A percentile compares a stretch with the other conserved stretches of the same genome.
phyloP scores from a whole-genome alignment of 495 filamentous ascomycete genomes.

The Xylaria bambusicola region DNA sequence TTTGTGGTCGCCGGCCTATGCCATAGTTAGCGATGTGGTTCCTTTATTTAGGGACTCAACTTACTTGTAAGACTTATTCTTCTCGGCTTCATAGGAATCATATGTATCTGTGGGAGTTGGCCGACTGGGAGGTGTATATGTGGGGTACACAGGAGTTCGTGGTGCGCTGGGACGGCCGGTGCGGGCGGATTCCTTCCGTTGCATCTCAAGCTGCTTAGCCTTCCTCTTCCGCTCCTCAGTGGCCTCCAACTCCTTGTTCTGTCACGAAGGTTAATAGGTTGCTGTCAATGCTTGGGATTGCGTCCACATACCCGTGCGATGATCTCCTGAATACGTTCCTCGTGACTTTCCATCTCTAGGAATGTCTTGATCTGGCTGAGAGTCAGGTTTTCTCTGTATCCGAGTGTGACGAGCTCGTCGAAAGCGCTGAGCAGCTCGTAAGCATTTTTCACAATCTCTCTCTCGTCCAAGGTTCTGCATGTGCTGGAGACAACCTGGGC shows the following conservation, averaged over 20 bases:
- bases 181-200: constrained; percentile 84
- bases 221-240: constrained; percentile 97
- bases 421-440: constrained; percentile 95
- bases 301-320: constrained; percentile 73
- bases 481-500: constrained; percentile 95
- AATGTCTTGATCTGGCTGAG: constrained; percentile 97
- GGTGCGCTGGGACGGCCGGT: constrained; percentile 56
- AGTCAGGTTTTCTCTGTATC: constrained; percentile 93
- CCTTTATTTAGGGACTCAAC: constrained; percentile 22
- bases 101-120: constrained; percentile 77
- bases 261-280: constrained; percentile 34
- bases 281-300: background rate
- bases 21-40: constrained; percentile 24
- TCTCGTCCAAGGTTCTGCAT: constrained; percentile 93
- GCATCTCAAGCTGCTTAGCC: constrained; percentile 96
- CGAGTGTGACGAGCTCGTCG: constrained; percentile 92
- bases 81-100: constrained; percentile 92
- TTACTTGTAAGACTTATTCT: constrained; percentile 84
- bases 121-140: constrained; percentile 80
- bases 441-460: constrained; percentile 90
- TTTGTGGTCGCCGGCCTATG: constrained; percentile 63
- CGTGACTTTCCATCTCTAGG: constrained; percentile 97
- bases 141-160: constrained; percentile 78
- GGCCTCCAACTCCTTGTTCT: constrained; percentile 98
- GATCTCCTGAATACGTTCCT: constrained; percentile 97